Evolutionary conservation across 768 basidiomycete genomes (phyloP), one percentile per base, ranked within the genome.

Genomic region (Auriscalpium microsporum): DNA sequence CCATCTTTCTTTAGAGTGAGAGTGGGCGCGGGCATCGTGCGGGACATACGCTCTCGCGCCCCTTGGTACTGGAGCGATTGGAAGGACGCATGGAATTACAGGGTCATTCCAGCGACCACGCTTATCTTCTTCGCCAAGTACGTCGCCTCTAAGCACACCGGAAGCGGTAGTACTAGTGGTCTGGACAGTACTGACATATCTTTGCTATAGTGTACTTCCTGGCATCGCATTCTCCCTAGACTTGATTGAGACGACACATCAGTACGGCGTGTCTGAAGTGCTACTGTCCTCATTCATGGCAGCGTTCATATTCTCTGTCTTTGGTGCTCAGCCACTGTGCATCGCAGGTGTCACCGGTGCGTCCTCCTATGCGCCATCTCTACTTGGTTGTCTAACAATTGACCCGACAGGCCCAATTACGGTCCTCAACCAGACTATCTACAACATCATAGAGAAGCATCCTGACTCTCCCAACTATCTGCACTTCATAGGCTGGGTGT

Each of bases 171-270:
- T 13, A 49, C 61, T 64, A n/a, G n/a, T n/a, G 56, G 62, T 50
- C 61, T 68, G 57, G 17, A 51, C 47, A 47, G 53, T 33, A 17
- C 45, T 49, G 36, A 48, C 46, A 17, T 44, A 13, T 1, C 42
- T 6, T 51, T 5, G 28, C 19, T 21, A 42, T 61, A 88, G 87
- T 59, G 83, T 93, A n/a, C 75, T 94, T 16, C 91, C 93, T 14
- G 91, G 88, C 9, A 86, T 94, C 46, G 93, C 94, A 2, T 96
- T 96, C 68, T 92, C 91, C 19, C 68, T 96, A 52, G 91, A 94
- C 66, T 73, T 96, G 13, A 95, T 94, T 67, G 90, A 94, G 68
- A 93, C 91, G 0, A 93, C 92, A 1, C 77, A 82, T 21, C 79
- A 91, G 63, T 95, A 96, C 70, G 93, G 93, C 2, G 90, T 96